These are phyloP conservation scores for Agmasoma carcini DNA, from an alignment of 371 early-diverging fungal genomes.

Conservation along the genomic window DNA sequence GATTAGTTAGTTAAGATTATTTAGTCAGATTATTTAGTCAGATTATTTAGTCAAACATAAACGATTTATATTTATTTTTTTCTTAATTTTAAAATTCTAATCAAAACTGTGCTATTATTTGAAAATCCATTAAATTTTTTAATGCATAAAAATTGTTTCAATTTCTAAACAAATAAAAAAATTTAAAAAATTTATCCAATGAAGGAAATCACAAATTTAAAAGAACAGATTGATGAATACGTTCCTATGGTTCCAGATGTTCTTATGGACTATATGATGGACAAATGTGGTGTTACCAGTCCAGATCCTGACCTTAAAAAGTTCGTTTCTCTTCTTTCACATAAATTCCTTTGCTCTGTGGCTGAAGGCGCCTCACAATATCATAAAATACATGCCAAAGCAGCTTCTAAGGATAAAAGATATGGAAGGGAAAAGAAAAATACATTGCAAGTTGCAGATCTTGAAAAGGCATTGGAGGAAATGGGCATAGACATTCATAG, in stretches of 20 bases:
- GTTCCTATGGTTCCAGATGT: slow-evolving; percentile 67
- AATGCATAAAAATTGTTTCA: neutral
- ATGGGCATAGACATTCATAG: slow-evolving; percentile 50
- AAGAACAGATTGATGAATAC: slow-evolving; percentile 49
- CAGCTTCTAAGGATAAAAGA: slow-evolving; percentile 53
- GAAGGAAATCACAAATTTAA: slow-evolving; percentile 49
- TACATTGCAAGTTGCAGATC: slow-evolving; percentile 51
- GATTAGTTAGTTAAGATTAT: no score
- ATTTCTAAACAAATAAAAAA: neutral
- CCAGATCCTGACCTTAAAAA: slow-evolving; percentile 55
- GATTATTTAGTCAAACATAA: no score
- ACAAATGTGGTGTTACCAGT: slow-evolving; percentile 75
- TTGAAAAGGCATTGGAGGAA: slow-evolving; percentile 54
- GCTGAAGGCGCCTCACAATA: slow-evolving; percentile 51
- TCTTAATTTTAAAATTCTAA: no score
- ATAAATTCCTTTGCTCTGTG: slow-evolving; percentile 54
- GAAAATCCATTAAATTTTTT: no score
- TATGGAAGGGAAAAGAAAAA: slow-evolving; percentile 52
- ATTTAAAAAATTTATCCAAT: no score
- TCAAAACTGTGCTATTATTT: no score
- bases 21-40: no score
- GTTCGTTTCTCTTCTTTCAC: slow-evolving; percentile 49
- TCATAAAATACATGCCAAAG: slow-evolving; percentile 53
- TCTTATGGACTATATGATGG: slow-evolving; percentile 78
- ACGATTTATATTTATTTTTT: no score